Evolutionary conservation across 1,284 basidiomycete species (phyloP), one percentile per base, ranked within the genome.

Genomic region (Cryptococcus hybrid): DNA sequence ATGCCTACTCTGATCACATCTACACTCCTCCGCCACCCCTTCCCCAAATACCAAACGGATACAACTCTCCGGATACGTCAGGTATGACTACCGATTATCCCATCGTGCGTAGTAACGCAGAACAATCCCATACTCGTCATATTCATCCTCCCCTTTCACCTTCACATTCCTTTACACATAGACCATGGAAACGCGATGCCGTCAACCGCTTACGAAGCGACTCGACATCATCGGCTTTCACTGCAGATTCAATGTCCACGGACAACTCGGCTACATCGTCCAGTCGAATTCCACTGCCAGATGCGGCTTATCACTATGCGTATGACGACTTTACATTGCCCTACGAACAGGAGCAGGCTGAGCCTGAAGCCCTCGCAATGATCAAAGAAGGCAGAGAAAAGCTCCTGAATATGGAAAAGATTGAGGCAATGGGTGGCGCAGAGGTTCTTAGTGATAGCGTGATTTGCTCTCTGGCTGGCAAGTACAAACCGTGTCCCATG

Each of bases 371-470:
- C 3, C 54, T 78, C 3, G 66, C 70, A 7, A 64, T 75, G 61
- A 64, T 76, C 24, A 71, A 75, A 12, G 70, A 77, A 30, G 77
- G 77, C 0, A 61, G 70, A 43, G 71, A 72, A 13, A 65, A 62
- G 46, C 71, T 75, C 8, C 59, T 79, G 38, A 65, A 76, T 51
- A 58, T 58, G 39, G 64, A 63, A 30, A 65, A 61, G 49, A 52
- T 79, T 12, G 64, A 73, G 35, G 63, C 63, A n/a, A 67, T 77
- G 64, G 75, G 75, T 18, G 74, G 75, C 1, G 30, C 74, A 7
- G 61, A 59, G 2, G 64, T 60, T 7, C 51, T 78, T 53, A 65
- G 57, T 8, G 62, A 66, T 3, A 64, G 67, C 4, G 55, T 60
- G 11, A 67, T 74, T 38, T 51, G 56, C 11, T 62, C 65, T 12